Base-by-base conservation (phyloP, 768 basidiomycete genomes). In the Naganishia randhawae region DNA sequence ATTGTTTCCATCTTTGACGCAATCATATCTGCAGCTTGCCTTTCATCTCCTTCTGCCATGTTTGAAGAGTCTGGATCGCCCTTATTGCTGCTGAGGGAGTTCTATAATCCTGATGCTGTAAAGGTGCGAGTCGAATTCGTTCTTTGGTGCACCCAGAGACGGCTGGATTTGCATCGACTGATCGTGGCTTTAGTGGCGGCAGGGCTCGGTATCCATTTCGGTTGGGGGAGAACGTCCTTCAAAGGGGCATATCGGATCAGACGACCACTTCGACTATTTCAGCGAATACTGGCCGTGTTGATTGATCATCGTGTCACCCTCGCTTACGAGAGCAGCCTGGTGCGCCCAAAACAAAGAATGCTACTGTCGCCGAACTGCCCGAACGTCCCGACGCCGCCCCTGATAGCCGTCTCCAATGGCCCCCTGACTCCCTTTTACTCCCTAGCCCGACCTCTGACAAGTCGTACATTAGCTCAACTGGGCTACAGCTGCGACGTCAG, bases 251-350 rank as follows among this genome's bases (percentile, higher is more conserved):
- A 22, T 42, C n/a, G 7, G 3, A 48, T 5, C 19, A 22, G 1
- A 48, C 19, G n/a, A 48, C 1, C 25, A 6, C 3, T 48, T 22
- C 11, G 14, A 48, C 3, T 48, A 42, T 48, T 48, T 48, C 45
- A 48, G 25, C n/a, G 45, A 48, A 48, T 48, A 48, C 45, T 48
- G 19, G n/a, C n/a, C n/a, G n/a, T 19, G 54, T 55, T 55, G 54
- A 32, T 55, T 55, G 54, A 11, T 55, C 54, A 55, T 55, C 10
- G 50, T 50, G 50, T 50, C 50, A 50, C 19, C 50, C 8, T 35
- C 54, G 54, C 54, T 55, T 55, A 55, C 54, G 54, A 55, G 54
- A 55, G 33, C 45, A 48, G 11, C 25, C 45, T 48, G n/a, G 45
- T n/a, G 45, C 45, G 45, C 45, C 45, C 45, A 22, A 48, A 48